A percentile compares a stretch with the other conserved stretches of the same genome.
Conservation (phyloP, 345 rosid genomes). For the Bruguiera gymnorhiza region DNA sequence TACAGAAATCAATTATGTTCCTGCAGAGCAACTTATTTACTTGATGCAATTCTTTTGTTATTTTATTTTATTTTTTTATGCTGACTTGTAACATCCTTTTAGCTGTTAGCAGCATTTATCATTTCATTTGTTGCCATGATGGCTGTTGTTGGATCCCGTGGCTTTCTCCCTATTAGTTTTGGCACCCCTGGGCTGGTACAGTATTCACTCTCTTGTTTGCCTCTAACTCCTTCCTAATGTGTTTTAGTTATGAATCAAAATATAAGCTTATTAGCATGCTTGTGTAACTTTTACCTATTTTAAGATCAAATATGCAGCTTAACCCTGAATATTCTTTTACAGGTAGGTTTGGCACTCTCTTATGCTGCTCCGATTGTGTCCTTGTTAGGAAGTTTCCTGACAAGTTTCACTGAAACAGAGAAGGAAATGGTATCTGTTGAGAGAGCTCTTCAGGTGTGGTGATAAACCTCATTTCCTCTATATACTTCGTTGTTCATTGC, state of each 20-base stretch:
- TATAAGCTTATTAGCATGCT: neutral
- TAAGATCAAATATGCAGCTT: neutral
- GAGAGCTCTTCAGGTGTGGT: conserved; percentile 75
- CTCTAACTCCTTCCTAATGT: conserved; percentile 2
- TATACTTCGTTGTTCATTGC: conserved; percentile 8
- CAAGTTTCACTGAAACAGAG: conserved; percentile 95
- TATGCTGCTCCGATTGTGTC: conserved; percentile 90
- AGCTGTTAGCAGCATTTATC: conserved; percentile 76
- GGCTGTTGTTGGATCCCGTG: conserved; percentile 72
- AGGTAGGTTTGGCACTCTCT: conserved; percentile 93
- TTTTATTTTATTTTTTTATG: neutral
- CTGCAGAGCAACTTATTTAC: neutral
- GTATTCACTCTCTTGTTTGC: conserved; percentile 10
- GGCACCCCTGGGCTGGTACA: conserved; percentile 93
- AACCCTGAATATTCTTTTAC: conserved; percentile 18
- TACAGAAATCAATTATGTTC: neutral
- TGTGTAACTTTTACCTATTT: neutral
- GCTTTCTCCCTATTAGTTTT: conserved; percentile 57
- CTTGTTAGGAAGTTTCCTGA: conserved; percentile 70
- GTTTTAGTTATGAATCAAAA: neutral
- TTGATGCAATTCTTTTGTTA: neutral
- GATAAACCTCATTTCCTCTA: neutral
- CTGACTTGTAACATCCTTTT: conserved; percentile 24
- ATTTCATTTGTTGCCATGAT: conserved; percentile 68
- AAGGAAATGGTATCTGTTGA: conserved; percentile 93